phyloP scores from a whole-genome alignment of 2,329 filamentous ascomycete species.

The Diaporthe sp. region DNA sequence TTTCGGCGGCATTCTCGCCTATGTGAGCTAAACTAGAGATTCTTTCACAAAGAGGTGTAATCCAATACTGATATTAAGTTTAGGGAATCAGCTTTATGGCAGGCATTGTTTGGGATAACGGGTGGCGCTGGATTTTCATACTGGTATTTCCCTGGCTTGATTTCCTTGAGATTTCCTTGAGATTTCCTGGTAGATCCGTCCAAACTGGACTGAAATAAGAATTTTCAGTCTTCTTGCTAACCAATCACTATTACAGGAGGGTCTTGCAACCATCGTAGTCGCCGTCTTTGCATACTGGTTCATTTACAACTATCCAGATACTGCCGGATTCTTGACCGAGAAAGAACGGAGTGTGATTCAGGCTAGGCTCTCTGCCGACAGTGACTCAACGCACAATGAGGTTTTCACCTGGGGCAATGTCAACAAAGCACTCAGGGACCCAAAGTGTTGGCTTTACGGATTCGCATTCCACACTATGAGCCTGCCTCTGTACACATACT shows the following conservation, averaged over 20 bases:
- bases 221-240: background rate
- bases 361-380: constrained; percentile 72
- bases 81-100: constrained; percentile 65
- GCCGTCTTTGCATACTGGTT: constrained; percentile 64
- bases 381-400: constrained; percentile 76
- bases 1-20: constrained; percentile 67
- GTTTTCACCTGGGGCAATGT: constrained; percentile 76
- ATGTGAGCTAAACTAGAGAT: constrained; percentile 47
- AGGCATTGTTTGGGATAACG: constrained; percentile 61
- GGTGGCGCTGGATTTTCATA: constrained; percentile 71
- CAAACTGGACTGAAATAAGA: background rate
- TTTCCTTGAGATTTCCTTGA: no score
- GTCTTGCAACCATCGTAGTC: constrained; percentile 64
- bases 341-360: constrained; percentile 68
- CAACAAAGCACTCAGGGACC: constrained; percentile 69
- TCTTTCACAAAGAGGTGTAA: background rate
- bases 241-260: constrained; percentile 52
- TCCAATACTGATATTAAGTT: background rate
- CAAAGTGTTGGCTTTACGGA: constrained; percentile 79
- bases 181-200: no score
- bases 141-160: constrained; percentile 56
- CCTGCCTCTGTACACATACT: constrained; percentile 67
- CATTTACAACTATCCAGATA: constrained; percentile 74
- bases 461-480: constrained; percentile 79
- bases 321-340: constrained; percentile 65